Base-by-base conservation (phyloP, 148 eudicot species). In the Fagopyrum homotropicum region DNA sequence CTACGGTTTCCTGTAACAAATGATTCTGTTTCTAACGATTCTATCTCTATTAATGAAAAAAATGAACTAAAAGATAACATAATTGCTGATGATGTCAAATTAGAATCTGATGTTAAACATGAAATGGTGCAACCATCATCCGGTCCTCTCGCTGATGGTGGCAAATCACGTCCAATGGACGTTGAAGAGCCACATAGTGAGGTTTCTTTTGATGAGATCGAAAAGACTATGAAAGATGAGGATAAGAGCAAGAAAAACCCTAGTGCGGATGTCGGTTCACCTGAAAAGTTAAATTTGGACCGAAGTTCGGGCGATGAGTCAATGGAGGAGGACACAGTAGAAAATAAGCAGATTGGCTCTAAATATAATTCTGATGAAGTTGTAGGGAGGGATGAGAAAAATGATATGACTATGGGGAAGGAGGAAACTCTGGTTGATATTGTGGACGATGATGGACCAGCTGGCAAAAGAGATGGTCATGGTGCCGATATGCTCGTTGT, bases 21-120 rank as follows among this genome's bases (percentile, higher is more conserved):
- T 91, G 93, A 90, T 87, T 88, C 90, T 86, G 77, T 87, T 90
- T 88, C 96, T 88, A 83, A 88, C 85, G 97, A 90, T 85, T 83
- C 88, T 92, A 80, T 89, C 73, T 84, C 89, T 79, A 77, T 86
- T 86, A 86, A 75, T 86, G 93, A 95, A 88, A 90, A 86, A 59
- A 92, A 86, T 84, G 94, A 92, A 80, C 81, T 89, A 82, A 89
- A 89, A 85, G 93, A 92, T 87, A 85, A 92, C 84, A 82, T 92
- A 85, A 85, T 84, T 92, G 90, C 85, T 92, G 92, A 92, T 85
- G 86, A 92, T 95, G 89, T 95, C 84, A 84, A 90, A 92, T 88
- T 95, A 92, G 96, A 91, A 81, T 73, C 80, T 83, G 98, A 94
- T 84, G 90, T 85, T 91, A 94, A 82, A 87, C 93, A 85, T 88